Base-by-base conservation (phyloP, 2,329 filamentous ascomycete genomes). In the Fusarium sp. region DNA sequence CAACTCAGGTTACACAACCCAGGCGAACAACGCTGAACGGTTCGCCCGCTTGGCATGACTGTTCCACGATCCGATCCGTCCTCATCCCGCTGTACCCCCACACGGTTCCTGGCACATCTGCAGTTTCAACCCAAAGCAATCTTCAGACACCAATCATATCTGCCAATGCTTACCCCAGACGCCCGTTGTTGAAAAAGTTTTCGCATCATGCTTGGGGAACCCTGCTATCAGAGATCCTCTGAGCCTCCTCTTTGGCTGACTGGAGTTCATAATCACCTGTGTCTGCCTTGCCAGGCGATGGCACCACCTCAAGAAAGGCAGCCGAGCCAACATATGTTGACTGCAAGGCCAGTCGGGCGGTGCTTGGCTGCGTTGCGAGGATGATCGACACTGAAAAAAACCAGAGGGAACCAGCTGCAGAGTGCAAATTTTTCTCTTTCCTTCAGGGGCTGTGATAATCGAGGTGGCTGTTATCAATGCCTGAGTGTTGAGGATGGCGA, bases 351-450 rank as follows among this genome's bases (percentile, higher is more conserved):
- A 72, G 41, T 41, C 48, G 57, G 50, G 66, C 58, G 60, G 52
- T 62, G 35, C 32, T 59, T 43, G 37, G 43, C 45, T 58, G 50
- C 52, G 37, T 32, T 62, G 16, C 16, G 37, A 62, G 54, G 27
- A 67, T 74, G 72, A 72, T 71, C 57, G 45, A 59, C 52, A 20
- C 63, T 60, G 34, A 35, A 56, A 27, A 37, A 68, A 59, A 30
- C 18, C 48, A 52, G 60, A 77, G 72, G 70, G 70, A 71, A 70
- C 68, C 59, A 72, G 41, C 66, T 77, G 72, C 65, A 78, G 37
- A 45, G 52, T 74, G 76, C 63, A 72, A 72, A 76, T 39, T 61
- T 77, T 76, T 69, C 58, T 59, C 34, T 39, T 18, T 56, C 23
- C 20, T 30, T 50, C 54, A 34, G 37, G 59, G 48, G 37, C 20